phyloP scores from a whole-genome alignment of 352 stramenopile species.

The Pythium dissimile region DNA sequence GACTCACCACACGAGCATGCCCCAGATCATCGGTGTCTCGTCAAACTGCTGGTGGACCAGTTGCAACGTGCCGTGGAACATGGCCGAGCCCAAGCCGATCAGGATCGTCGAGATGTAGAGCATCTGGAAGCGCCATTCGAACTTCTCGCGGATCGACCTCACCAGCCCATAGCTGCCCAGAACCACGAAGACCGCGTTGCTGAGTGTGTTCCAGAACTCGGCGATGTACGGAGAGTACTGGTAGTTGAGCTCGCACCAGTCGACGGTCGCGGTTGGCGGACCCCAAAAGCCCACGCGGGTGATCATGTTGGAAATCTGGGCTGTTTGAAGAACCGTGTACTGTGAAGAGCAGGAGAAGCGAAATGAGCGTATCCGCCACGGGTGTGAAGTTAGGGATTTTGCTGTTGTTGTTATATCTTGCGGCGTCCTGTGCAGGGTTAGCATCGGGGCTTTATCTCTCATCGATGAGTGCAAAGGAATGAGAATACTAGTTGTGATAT shows the following conservation, averaged over 20 bases:
- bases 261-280: constrained; percentile 65
- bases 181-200: constrained; percentile 80
- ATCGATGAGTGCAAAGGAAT: no score
- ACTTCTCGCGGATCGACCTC: constrained; percentile 52
- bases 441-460: no score
- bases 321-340: background rate
- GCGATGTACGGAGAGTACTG: constrained; percentile 73
- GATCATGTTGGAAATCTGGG: background rate
- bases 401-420: no score
- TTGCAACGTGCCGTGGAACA: constrained; percentile 86
- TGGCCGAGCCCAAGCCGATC: constrained; percentile 79
- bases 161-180: constrained; percentile 68
- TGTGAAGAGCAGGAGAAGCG: background rate
- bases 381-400: no score
- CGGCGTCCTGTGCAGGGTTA: no score
- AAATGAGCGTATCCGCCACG: background rate
- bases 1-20: constrained; percentile 61
- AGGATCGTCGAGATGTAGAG: constrained; percentile 71
- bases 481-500: no score
- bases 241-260: constrained; percentile 89
- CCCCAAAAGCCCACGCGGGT: constrained; percentile 40
- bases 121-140: constrained; percentile 72
- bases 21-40: constrained; percentile 84
- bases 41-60: constrained; percentile 78
- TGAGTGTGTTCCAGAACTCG: constrained; percentile 88